A percentile compares a stretch with the other conserved stretches of the same genome.
These are phyloP conservation scores for Euclidium syriacum DNA, from an alignment of 345 rosid genomes.

Conservation along the genomic window DNA sequence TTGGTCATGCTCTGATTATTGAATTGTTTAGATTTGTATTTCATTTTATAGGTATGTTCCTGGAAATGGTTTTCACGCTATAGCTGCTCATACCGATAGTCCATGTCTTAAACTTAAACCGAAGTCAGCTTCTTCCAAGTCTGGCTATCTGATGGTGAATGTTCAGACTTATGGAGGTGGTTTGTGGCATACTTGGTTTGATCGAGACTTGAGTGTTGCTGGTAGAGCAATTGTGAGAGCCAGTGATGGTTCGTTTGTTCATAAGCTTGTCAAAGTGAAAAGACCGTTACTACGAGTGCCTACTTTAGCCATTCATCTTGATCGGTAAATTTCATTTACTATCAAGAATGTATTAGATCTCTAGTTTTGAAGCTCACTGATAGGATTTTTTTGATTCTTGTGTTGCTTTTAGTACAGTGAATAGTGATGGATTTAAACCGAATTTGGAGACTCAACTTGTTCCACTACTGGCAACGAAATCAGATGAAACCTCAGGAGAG, in stretches of 20 bases:
- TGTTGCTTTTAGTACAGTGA: slow-evolving; percentile 68
- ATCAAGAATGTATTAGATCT: background rate
- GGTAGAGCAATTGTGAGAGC: slow-evolving; percentile 80
- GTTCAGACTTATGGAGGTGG: slow-evolving; percentile 97
- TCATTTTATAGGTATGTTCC: slow-evolving; percentile 56
- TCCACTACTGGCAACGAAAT: slow-evolving; percentile 67
- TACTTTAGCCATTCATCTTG: slow-evolving; percentile 90
- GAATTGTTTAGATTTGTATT: background rate
- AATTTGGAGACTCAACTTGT: slow-evolving; percentile 84
- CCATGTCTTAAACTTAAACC: slow-evolving; percentile 95
- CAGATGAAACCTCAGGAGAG: slow-evolving; percentile 44
- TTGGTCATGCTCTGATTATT: background rate
- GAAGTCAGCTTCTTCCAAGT: slow-evolving; percentile 77
- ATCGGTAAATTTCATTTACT: slow-evolving; percentile 38
- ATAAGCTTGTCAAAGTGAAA: slow-evolving; percentile 76
- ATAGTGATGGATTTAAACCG: slow-evolving; percentile 89
- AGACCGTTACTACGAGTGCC: slow-evolving; percentile 85
- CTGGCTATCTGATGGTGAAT: slow-evolving; percentile 83
- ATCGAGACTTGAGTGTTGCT: slow-evolving; percentile 92
- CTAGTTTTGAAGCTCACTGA: slow-evolving; percentile 12
- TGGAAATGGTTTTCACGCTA: slow-evolving; percentile 81
- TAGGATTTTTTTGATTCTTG: slow-evolving; percentile 23
- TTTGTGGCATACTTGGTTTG: slow-evolving; percentile 99
- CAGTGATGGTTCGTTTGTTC: slow-evolving; percentile 59
- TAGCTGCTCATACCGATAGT: slow-evolving; percentile 96